Evolutionary conservation across 2,329 filamentous ascomycete species (phyloP), one percentile per base, ranked within the genome.

Genomic region (Paecilomyces fulvus): DNA sequence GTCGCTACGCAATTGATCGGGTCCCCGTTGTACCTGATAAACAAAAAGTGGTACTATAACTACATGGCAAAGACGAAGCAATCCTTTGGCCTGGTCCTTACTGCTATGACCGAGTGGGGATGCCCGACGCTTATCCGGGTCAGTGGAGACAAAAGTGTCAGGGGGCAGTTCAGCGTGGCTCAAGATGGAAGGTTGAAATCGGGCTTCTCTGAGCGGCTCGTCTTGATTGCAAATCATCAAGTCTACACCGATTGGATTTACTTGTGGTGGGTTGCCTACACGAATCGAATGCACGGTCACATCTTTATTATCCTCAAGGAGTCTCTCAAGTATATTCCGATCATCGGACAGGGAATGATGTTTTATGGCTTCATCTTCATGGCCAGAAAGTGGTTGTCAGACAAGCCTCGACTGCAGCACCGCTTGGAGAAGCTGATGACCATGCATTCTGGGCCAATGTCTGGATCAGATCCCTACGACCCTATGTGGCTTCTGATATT

Each of bases 161-260:
- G 77, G 56, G 82, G 81, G 5, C 83, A 86, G 64, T 72, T 86
- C 23, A 77, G 76, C 54, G 73, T 82, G 55, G 79, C 77, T 55
- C 73, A 77, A 51, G 81, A 84, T 62, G 84, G 84, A 8, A 77
- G 78, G 55, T 68, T 87, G 49, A 75, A 80, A 60, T 83, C 82
- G 57, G 75, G 78, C 30, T 86, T 87, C 59, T 80, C 83, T 1
- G 79, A 86, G 59, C 77, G 84, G 14, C 70, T 86, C 57, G 79
- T 86, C 8, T 66, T 86, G 64, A 82, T 86, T 68, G 79, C 83
- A 6, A 87, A 87, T 57, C 84, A 87, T 62, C 82, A 86, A 65
- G 77, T 87, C 2, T 87, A 87, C 66, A 86, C 83, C n/a, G 84
- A 87, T 63, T 87, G 84, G 84, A 72, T 86, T 12, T 86, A 86